Percentiles rank a stretch among this genome's conserved stretches.
These are phyloP conservation scores for Plasmodium relictum DNA, from an alignment of 169 alveolate genomes.

Conservation along the genomic window DNA sequence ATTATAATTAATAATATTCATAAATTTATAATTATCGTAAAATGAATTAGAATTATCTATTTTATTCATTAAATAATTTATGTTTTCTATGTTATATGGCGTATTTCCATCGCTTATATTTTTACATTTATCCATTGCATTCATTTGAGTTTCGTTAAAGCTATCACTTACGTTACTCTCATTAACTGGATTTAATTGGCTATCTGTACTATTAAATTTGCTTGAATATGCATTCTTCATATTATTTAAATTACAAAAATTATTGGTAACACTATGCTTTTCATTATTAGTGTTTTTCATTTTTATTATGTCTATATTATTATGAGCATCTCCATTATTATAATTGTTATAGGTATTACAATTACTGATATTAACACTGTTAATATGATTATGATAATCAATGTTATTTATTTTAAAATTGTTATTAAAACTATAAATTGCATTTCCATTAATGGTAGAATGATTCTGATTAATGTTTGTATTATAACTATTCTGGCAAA, in stretches of 20 bases:
- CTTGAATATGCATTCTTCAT: not conserved
- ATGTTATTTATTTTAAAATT: not conserved
- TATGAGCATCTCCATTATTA: not conserved
- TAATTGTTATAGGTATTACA: constrained; percentile 1
- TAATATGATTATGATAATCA: not conserved
- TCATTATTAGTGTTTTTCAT: constrained; percentile 2
- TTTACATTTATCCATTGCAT: constrained; percentile 1
- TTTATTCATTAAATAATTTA: not conserved
- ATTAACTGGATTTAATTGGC: not conserved
- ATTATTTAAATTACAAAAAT: not conserved
- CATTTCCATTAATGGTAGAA: not conserved
- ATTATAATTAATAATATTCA: not conserved
- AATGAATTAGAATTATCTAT: constrained; percentile 10
- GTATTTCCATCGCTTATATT: not conserved
- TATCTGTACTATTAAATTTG: constrained; percentile 10
- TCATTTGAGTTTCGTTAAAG: not conserved
- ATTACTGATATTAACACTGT: constrained; percentile 1
- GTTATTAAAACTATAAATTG: not conserved
- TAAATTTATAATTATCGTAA: constrained; percentile 9
- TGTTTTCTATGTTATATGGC: constrained; percentile 7
- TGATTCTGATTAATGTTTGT: constrained; percentile 2
- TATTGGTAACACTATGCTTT: not conserved
- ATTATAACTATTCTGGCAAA: not conserved
- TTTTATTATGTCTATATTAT: not conserved
- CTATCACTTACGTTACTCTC: not conserved